Evolutionary conservation across 352 stramenopile species (phyloP).

Genomic region (Phytopythium delawarense): DNA sequence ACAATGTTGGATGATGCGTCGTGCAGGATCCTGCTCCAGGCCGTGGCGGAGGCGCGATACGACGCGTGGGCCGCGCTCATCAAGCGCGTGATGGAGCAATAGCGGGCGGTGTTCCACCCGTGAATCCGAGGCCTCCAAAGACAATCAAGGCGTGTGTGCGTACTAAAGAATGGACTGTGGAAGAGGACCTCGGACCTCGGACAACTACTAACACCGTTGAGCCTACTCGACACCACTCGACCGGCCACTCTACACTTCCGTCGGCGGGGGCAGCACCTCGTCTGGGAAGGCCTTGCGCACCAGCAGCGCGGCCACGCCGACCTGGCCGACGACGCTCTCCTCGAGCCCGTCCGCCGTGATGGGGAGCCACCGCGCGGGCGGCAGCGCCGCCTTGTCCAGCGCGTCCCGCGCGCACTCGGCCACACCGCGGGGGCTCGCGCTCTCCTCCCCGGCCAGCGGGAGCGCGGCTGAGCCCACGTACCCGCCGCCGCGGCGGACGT

Average conservation of each 20-base stretch:
- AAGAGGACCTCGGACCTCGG: no score
- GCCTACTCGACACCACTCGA: background rate
- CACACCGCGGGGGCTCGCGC: constrained; percentile 15
- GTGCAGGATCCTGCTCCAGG: constrained; percentile 45
- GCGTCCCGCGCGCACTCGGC: constrained; percentile 41
- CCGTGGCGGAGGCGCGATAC: constrained; percentile 48
- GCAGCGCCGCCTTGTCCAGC: constrained; percentile 32
- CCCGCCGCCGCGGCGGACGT: constrained; percentile 35
- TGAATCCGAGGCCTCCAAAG: no score
- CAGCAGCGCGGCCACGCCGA: constrained; percentile 57
- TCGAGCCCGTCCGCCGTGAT: constrained; percentile 47
- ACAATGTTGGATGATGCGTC: background rate
- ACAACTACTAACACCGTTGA: no score
- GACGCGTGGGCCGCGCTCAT: constrained; percentile 37
- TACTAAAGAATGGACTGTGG: no score
- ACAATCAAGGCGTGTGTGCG: no score
- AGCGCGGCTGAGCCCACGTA: constrained; percentile 42
- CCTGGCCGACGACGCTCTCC: constrained; percentile 38
- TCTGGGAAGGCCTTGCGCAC: constrained; percentile 59
- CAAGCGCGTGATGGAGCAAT: constrained; percentile 37
- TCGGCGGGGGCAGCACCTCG: constrained; percentile 38
- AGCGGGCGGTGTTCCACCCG: background rate
- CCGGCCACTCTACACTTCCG: background rate
- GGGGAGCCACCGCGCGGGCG: constrained; percentile 43
- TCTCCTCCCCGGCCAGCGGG: constrained; percentile 13